phyloP scores from a whole-genome alignment of 345 rosid genomes.

The Fremontodendron californicum region DNA sequence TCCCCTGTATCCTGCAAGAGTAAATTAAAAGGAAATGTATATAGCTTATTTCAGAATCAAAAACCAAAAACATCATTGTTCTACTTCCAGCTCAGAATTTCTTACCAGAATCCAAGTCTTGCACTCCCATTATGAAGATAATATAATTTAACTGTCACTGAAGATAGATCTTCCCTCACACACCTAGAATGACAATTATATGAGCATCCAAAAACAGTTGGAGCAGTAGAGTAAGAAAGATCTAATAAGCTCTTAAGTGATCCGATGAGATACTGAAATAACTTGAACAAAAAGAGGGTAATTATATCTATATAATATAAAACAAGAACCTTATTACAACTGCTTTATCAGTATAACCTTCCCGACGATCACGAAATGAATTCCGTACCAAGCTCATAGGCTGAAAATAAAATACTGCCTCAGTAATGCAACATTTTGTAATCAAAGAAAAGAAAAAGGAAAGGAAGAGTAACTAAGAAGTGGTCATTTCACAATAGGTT shows the following conservation, averaged over 20 bases:
- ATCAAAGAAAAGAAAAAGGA: conserved; percentile 5
- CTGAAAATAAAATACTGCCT: conserved; percentile 46
- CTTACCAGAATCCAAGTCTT: conserved; percentile 94
- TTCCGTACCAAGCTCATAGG: conserved; percentile 78
- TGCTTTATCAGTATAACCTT: conserved; percentile 86
- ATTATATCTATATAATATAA: not conserved
- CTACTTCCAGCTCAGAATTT: conserved; percentile 9
- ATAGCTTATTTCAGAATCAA: not conserved
- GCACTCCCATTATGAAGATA: conserved; percentile 95
- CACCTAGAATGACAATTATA: conserved; percentile 52
- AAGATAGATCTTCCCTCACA: conserved; percentile 80
- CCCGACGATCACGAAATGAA: conserved; percentile 78
- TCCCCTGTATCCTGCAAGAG: conserved; percentile 71
- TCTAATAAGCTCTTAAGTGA: not conserved
- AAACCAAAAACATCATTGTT: not conserved
- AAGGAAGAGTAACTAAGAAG: not conserved
- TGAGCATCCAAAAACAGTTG: not conserved
- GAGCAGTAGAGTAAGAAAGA: not conserved
- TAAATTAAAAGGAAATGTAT: conserved; percentile 3
- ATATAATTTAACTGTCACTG: conserved; percentile 73
- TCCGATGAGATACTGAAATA: not conserved
- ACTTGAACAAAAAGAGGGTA: not conserved
- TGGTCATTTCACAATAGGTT: too few species aligned
- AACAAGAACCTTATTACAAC: conserved; percentile 66
- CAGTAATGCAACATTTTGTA: conserved; percentile 23